Conservation (phyloP, 179 eudicot species). For the Spinacia oleracea region DNA sequence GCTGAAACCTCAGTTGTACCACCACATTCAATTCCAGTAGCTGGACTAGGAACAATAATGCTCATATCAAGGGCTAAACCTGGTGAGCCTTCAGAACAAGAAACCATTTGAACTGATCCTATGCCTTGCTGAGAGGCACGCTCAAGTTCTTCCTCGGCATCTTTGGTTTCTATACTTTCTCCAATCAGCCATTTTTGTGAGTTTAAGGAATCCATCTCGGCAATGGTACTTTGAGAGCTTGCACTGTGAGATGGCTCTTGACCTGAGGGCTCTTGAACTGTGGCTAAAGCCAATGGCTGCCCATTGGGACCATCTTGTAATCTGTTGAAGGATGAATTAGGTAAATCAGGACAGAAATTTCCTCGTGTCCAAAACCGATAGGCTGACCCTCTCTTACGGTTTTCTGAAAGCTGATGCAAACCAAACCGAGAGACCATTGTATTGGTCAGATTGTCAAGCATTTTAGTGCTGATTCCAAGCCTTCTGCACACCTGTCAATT, state of each 20-base stretch:
- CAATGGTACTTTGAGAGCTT: slow-evolving; percentile 29
- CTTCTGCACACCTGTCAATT: slow-evolving; percentile 65
- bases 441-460: slow-evolving; percentile 55
- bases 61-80: slow-evolving; percentile 29
- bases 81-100: slow-evolving; percentile 30
- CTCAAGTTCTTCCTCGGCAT: slow-evolving; percentile 37
- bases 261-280: slow-evolving; percentile 29
- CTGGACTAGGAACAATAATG: slow-evolving; percentile 31
- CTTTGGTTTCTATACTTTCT: slow-evolving; percentile 31
- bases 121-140: slow-evolving; percentile 31
- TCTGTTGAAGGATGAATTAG: slow-evolving; percentile 32
- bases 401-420: slow-evolving; percentile 71
- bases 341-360: slow-evolving; percentile 53
- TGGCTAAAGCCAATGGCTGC: slow-evolving; percentile 31
- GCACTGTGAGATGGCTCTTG: slow-evolving; percentile 30
- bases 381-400: slow-evolving; percentile 58
- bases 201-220: slow-evolving; percentile 32
- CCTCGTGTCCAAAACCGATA: slow-evolving; percentile 81
- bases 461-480: slow-evolving; percentile 79
- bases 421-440: slow-evolving; percentile 67
- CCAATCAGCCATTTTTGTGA: slow-evolving; percentile 31
- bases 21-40: slow-evolving; percentile 31
- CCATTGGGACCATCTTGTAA: slow-evolving; percentile 37
- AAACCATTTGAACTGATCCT: slow-evolving; percentile 31
- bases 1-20: slow-evolving; percentile 36